Evolutionary conservation across 75 land plant genomes (phyloP), one percentile per base, ranked within the genome.

Genomic region (Pinus tabuliformis): DNA sequence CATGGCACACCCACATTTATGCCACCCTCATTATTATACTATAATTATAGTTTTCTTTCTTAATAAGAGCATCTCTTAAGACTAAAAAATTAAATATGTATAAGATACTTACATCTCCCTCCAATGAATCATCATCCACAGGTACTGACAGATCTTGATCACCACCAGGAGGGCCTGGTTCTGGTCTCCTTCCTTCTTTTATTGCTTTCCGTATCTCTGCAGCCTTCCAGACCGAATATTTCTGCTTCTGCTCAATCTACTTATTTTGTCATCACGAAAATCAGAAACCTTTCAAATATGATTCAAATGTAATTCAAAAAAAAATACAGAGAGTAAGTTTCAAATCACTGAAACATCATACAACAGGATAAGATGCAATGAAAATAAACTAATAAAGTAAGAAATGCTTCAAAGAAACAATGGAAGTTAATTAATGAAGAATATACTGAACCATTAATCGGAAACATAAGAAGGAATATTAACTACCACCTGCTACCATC

Each of bases 191-290:
- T 28, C 95, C 99, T 82, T 97, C 99, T 68, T 89, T 95, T 36
- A 97, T 52, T 73, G 99, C 99, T 83, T 94, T 97, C 37, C 95
- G 87, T 33, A 97, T 94, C 77, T 97, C 98, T 36, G 87, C 99
- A 73, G 99, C 99, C 87, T 97, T 97, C 99, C 99, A 97, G 22
- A 77, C 91, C 37, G 99, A 95, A 82, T 97, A 97, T 78, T 94
- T 97, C 73, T 90, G 95, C 70, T 94, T 97, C 80, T 97, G 92
- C 78, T 92, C 95, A 75, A 97, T 87, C 99, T 97, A 83, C 58
- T 62, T 57, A 70, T 60, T 59, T n/a, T 0, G 16, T 73, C 37
- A 28, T 54, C 75, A 12, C 54, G 36, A 73, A 24, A 54, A 61
- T 36, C 4, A 42, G 72, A 39, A 45, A 37, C 17, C 72, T 42